Base-by-base conservation (phyloP, 2,329 filamentous ascomycete genomes). In the Aspergillus floridensis region DNA sequence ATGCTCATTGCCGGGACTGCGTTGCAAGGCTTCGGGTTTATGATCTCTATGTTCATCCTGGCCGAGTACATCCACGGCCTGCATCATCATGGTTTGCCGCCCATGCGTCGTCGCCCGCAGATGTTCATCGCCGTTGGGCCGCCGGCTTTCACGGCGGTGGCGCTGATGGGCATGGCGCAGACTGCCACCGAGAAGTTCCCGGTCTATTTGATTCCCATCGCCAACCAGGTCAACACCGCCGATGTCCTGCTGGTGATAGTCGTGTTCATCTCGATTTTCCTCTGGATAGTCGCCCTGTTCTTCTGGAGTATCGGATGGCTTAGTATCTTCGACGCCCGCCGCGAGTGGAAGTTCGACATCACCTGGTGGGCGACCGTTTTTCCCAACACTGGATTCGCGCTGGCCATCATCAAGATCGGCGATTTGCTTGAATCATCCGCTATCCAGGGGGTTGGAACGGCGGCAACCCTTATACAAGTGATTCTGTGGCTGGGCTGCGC, bases 151-250 rank as follows among this genome's bases (percentile, higher is more conserved):
- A 41, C 51, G 10, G 32, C 32, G 3, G 31, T 53, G 4, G 51
- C 51, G 10, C 35, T 53, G 22, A 53, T 53, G 32, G 51, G 51
- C 22, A 53, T 53, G 51, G 51, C 51, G 4, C 21, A 53, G 14
- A 26, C 38, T 5, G 50, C 50, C 6, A 38, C 50, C 10, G 50
- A 53, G 21, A 44, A 44, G 4, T n/a, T 53, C 8, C 51, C 51
- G 5, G 7, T 19, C 2, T 14, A 44, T 41, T 21, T 41, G 4
- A 53, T 44, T 7, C 51, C 35, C 6, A 5, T 53, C 2, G 35
- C 32, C 12, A n/a, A 14, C 3, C 32, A 29, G 5, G 21, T 53
- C 8, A 44, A 53, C 16, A 44, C 32, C 22, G 32, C 32, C 16
- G 32, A 53, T 4, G 22, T 53, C 22, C 5, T 53, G 7, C 35